A percentile compares a stretch with the other conserved stretches of the same genome.
Evolutionary conservation across 2,329 filamentous ascomycete genomes (phyloP).

Genomic region (Alternaria postmessia): DNA sequence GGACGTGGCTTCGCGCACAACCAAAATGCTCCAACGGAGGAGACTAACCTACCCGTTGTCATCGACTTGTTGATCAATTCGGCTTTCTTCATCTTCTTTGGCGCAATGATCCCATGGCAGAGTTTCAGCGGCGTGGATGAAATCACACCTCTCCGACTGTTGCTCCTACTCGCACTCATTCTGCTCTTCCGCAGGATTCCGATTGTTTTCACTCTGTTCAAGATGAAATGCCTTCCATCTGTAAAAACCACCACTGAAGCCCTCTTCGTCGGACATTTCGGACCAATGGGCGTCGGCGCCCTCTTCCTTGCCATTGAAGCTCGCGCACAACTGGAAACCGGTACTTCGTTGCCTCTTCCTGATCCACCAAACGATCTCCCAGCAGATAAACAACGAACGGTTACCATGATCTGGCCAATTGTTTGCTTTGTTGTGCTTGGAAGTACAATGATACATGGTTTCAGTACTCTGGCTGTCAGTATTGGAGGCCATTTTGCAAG

Average conservation of each 20-base stretch:
- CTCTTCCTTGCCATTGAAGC: conserved; percentile 66
- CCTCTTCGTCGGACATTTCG: conserved; percentile 65
- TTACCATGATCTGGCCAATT: conserved; percentile 62
- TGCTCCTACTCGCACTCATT: conserved; percentile 59
- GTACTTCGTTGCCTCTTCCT: conserved; percentile 55
- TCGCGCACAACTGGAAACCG: conserved; percentile 61
- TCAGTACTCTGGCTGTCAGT: conserved; percentile 62
- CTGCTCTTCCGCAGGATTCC: conserved; percentile 63
- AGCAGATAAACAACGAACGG: conserved; percentile 47
- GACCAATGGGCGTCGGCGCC: conserved; percentile 65
- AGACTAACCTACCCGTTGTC: conserved; percentile 58
- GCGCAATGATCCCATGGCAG: conserved; percentile 62
- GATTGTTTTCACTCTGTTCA: conserved; percentile 58
- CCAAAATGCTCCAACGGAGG: conserved; percentile 60
- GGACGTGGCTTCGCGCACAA: conserved; percentile 64
- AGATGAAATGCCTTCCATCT: conserved; percentile 54
- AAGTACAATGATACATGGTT: conserved; percentile 63
- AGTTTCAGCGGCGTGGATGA: conserved; percentile 49
- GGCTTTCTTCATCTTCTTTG: conserved; percentile 65
- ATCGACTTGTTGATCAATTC: conserved; percentile 65
- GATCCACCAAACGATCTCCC: conserved; percentile 52
- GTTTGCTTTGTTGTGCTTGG: conserved; percentile 64
- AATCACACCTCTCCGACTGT: conserved; percentile 54
- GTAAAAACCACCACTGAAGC: conserved; percentile 62
- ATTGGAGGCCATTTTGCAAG: conserved; percentile 58